Evolutionary conservation across 352 stramenopile species (phyloP).

Genomic region (Salisapilia sapeloensis): DNA sequence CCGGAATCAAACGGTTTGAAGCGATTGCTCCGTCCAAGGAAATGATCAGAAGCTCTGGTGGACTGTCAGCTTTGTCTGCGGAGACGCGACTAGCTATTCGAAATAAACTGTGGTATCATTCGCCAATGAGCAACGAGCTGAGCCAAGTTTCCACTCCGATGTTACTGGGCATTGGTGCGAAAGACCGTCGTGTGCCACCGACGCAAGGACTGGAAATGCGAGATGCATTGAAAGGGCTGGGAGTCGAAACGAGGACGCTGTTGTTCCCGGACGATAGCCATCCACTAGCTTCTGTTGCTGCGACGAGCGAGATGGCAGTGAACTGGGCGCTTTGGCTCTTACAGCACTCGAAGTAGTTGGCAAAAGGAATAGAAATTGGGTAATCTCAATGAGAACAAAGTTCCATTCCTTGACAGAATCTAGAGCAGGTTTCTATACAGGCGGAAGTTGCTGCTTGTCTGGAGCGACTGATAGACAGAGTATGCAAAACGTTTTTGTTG

Average conservation of each 20-base stretch:
- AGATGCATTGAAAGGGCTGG: conserved; percentile 54
- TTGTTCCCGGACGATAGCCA: conserved; percentile 70
- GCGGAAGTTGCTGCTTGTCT: too few relatives aligned
- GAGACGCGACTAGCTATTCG: conserved; percentile 39
- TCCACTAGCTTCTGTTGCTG: conserved; percentile 43
- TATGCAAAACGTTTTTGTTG: too few relatives aligned
- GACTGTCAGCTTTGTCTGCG: conserved; percentile 18
- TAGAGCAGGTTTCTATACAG: too few relatives aligned
- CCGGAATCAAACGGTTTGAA: conserved; percentile 75
- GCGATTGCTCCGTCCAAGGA: conserved; percentile 56
- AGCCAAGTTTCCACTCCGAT: conserved; percentile 78
- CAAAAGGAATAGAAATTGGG: not conserved
- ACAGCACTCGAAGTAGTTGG: too few relatives aligned
- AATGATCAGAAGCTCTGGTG: too few relatives aligned
- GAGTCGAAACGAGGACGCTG: conserved; percentile 28
- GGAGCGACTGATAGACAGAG: too few relatives aligned
- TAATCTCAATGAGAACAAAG: too few relatives aligned
- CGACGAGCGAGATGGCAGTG: conserved; percentile 48
- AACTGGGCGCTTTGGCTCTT: conserved; percentile 65
- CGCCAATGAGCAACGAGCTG: conserved; percentile 73
- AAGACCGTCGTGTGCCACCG: conserved; percentile 83
- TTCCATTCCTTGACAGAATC: too few relatives aligned
- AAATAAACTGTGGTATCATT: conserved; percentile 76
- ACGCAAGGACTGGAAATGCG: conserved; percentile 89
- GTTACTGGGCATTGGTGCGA: conserved; percentile 83